phyloP scores from a whole-genome alignment of 441 rosid species.

The Pelargonium myrrhifolium region DNA sequence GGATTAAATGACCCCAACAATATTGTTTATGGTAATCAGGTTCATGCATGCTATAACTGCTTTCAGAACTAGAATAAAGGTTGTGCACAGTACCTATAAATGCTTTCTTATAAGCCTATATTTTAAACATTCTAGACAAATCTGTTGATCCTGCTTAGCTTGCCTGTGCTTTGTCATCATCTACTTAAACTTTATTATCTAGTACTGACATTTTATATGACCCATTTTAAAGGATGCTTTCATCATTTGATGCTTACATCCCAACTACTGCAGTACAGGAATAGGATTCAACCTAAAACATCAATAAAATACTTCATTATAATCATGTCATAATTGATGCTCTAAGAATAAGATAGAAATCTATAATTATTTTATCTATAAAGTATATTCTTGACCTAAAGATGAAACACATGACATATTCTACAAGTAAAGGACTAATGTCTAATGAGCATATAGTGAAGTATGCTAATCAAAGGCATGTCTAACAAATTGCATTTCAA shows the following conservation, averaged over 20 bases:
- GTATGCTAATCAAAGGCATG: not conserved
- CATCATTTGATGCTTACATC: conserved; percentile 30
- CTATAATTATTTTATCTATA: not conserved
- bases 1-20: conserved; percentile 4
- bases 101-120: conserved; percentile 3
- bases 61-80: conserved; percentile 18
- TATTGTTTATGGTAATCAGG: conserved; percentile 17
- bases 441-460: not conserved
- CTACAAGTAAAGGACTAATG: not conserved
- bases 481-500: not conserved
- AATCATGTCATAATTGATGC: not conserved
- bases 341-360: not conserved
- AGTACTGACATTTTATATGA: not conserved
- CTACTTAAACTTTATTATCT: conserved; percentile 11
- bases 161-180: conserved; percentile 18
- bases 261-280: conserved; percentile 21
- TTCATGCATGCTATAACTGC: conserved; percentile 27
- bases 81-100: conserved; percentile 6
- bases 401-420: not conserved
- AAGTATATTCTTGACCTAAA: not conserved
- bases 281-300: conserved; percentile 16
- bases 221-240: conserved; percentile 17
- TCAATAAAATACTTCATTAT: conserved; percentile 8
- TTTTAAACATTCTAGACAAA: conserved; percentile 12
- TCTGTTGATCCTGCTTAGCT: conserved; percentile 18